Conservation (phyloP, 2,329 filamentous ascomycete species). For the Tolypocladium amazonense region DNA sequence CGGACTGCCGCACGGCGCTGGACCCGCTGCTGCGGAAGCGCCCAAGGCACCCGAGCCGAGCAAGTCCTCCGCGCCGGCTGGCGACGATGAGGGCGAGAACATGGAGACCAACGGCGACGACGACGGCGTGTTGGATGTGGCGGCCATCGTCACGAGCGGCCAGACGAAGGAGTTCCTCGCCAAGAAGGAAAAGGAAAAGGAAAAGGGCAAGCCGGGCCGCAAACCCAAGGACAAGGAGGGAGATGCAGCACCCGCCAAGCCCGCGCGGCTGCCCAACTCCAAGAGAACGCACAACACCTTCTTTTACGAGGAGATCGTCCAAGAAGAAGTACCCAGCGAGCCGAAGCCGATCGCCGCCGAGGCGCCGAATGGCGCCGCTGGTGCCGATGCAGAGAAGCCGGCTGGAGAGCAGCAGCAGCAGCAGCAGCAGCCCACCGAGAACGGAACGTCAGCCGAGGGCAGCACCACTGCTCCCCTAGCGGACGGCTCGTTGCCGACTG, state of each 20-base stretch:
- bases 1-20: not conserved
- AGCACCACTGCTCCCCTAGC: not conserved
- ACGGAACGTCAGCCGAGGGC: not conserved
- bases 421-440: not conserved
- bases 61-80: constrained; percentile 7
- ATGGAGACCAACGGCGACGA: constrained; percentile 34
- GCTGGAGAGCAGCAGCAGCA: not conserved
- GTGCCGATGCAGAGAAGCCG: constrained; percentile 3
- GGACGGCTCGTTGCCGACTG: not conserved
- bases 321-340: constrained; percentile 38
- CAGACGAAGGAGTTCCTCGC: constrained; percentile 75
- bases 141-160: constrained; percentile 72
- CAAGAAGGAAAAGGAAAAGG: constrained; percentile 74
- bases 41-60: constrained; percentile 18
- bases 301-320: constrained; percentile 58
- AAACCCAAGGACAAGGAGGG: constrained; percentile 45
- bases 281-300: constrained; percentile 62
- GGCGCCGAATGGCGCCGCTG: constrained; percentile 9
- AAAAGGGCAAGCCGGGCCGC: constrained; percentile 50
- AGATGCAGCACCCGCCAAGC: constrained; percentile 41
- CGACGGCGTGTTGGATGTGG: constrained; percentile 73
- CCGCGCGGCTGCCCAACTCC: constrained; percentile 56
- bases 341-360: constrained; percentile 13
- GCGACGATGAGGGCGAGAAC: constrained; percentile 25
- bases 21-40: constrained; percentile 20